phyloP scores from a whole-genome alignment of 768 basidiomycete genomes.

The Phanerochaete carnosa region DNA sequence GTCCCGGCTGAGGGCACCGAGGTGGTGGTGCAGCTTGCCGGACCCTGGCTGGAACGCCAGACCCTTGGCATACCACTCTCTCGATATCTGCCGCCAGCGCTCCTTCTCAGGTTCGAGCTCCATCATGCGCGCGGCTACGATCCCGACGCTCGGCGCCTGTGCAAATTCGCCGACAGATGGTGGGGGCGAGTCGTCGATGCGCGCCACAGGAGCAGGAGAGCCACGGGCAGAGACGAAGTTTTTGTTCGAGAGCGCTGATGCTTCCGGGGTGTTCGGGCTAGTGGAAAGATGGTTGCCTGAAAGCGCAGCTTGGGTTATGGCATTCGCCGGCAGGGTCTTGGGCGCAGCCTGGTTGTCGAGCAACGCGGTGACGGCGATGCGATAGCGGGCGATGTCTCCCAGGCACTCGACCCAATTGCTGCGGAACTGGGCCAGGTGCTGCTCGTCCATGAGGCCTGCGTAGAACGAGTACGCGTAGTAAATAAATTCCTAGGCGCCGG shows the following conservation, averaged over 20 bases:
- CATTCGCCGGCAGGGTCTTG: conserved; percentile 49
- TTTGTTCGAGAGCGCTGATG: conserved; percentile 18
- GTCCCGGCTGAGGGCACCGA: conserved; percentile 85
- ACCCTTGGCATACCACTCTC: conserved; percentile 91
- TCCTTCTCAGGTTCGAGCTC: conserved; percentile 91
- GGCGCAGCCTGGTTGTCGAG: conserved; percentile 44
- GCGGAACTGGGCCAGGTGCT: conserved; percentile 63
- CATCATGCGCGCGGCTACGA: conserved; percentile 75
- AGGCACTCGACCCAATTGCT: conserved; percentile 94
- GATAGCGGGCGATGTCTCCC: conserved; percentile 92
- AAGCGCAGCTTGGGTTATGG: conserved; percentile 38
- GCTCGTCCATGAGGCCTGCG: conserved; percentile 84
- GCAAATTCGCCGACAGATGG: conserved; percentile 18
- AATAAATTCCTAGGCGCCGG: conserved; percentile 61
- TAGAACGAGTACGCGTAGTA: conserved; percentile 96
- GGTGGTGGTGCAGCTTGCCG: conserved; percentile 91
- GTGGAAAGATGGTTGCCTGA: conserved; percentile 2
- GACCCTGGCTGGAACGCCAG: conserved; percentile 89
- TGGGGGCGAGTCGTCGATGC: conserved; percentile 27
- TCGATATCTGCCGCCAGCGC: conserved; percentile 83
- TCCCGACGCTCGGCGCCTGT: conserved; percentile 68
- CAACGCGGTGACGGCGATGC: conserved; percentile 94
- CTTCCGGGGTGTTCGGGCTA: conserved; percentile 12
- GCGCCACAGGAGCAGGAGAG: conserved; percentile 12
- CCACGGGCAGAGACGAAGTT: conserved; percentile 16